Conservation (phyloP, 768 basidiomycete genomes). For the Psilocybe subaeruginosa region DNA sequence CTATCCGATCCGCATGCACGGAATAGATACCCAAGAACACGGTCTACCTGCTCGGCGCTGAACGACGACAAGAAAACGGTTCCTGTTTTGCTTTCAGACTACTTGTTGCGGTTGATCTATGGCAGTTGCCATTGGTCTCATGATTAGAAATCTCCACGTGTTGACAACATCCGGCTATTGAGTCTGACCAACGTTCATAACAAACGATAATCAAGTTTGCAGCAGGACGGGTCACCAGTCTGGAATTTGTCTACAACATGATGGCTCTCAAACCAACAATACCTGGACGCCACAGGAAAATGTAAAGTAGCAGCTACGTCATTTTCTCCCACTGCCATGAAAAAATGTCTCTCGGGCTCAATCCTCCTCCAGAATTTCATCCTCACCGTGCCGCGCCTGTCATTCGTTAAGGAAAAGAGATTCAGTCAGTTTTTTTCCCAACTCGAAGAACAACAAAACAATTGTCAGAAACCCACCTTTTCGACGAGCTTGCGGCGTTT, state of each 20-base stretch:
- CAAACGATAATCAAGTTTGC: neutral
- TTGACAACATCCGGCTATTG: neutral
- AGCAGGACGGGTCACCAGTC: neutral
- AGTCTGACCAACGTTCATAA: neutral
- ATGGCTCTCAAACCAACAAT: neutral
- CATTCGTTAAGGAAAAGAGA: conserved; percentile 7
- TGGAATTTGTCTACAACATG: neutral
- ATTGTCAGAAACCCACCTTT: conserved; percentile 54
- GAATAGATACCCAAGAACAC: neutral
- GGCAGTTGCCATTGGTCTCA: neutral
- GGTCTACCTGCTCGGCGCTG: neutral
- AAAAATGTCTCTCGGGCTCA: conserved; percentile 7
- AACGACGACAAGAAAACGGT: neutral
- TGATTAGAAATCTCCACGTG: neutral
- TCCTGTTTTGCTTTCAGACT: neutral
- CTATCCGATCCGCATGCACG: neutral
- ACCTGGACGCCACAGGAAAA: neutral
- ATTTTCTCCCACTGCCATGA: neutral
- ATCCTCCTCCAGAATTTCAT: conserved; percentile 64
- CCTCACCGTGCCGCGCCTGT: conserved; percentile 73
- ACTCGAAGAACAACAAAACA: conserved; percentile 6
- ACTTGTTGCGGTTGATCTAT: neutral
- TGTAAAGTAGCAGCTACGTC: neutral
- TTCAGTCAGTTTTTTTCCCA: conserved; percentile 17
- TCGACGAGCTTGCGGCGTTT: conserved; percentile 70